A percentile compares a stretch with the other conserved stretches of the same genome.
phyloP scores from a whole-genome alignment of 495 filamentous ascomycete genomes.

The Penicillium cataractarum region DNA sequence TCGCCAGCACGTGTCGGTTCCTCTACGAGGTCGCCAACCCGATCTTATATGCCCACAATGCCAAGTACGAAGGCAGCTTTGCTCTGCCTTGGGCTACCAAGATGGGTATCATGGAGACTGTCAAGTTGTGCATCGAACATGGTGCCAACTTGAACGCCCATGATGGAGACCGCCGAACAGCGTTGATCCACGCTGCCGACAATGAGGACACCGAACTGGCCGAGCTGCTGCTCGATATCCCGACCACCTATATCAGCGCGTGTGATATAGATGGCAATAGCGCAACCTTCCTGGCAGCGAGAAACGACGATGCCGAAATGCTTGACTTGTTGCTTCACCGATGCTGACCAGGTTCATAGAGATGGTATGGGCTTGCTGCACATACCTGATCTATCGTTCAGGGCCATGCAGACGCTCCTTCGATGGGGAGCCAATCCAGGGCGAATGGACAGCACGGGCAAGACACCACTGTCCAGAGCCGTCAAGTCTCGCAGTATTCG shows the following conservation, averaged over 20 bases:
- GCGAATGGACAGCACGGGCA: not conserved
- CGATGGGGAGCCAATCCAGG: not conserved
- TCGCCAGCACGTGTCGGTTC: not conserved
- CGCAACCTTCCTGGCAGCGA: not conserved
- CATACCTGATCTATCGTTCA: not conserved
- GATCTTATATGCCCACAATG: not conserved
- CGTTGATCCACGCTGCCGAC: not conserved
- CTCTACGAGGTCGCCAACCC: not conserved
- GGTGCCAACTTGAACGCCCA: not conserved
- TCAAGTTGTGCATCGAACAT: not conserved
- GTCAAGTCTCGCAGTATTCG: not conserved
- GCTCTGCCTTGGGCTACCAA: not conserved
- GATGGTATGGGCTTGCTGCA: not conserved
- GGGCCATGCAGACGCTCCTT: not conserved
- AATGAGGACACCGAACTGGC: not conserved
- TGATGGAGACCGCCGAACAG: not conserved
- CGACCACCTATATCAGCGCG: not conserved
- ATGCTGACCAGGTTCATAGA: not conserved
- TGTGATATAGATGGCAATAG: not conserved
- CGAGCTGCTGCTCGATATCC: not conserved
- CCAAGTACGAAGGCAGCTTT: not conserved
- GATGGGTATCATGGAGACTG: not conserved
- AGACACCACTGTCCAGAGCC: not conserved
- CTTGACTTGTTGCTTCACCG: not conserved
- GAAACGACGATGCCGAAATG: not conserved